These are phyloP conservation scores for Boeremia exigua DNA, from an alignment of 2,329 filamentous ascomycete species.

Conservation along the genomic window DNA sequence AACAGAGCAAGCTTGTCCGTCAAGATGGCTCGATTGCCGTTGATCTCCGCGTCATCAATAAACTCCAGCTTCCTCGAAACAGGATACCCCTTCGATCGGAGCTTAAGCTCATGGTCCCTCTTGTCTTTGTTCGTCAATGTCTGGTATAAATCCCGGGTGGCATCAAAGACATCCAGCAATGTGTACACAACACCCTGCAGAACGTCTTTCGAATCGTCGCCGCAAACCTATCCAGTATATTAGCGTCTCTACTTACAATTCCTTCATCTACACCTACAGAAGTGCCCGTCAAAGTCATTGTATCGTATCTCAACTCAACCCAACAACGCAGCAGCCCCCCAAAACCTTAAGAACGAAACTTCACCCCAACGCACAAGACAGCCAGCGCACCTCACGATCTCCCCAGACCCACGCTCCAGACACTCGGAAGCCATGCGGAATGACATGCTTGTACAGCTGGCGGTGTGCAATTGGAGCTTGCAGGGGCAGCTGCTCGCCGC, in stretches of 20 bases:
- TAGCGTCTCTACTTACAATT: constrained; percentile 4
- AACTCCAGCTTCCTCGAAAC: constrained; percentile 34
- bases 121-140: constrained; percentile 42
- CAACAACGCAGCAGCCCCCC: constrained; percentile 21
- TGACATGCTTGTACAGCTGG: constrained; percentile 47
- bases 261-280: constrained; percentile 27
- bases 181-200: constrained; percentile 42
- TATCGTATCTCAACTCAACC: neutral
- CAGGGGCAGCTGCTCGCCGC: constrained; percentile 19
- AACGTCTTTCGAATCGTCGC: constrained; percentile 35
- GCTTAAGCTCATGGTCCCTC: constrained; percentile 38
- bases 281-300: constrained; percentile 28
- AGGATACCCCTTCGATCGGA: constrained; percentile 40
- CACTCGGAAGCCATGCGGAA: constrained; percentile 28
- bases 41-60: constrained; percentile 33
- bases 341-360: constrained; percentile 24
- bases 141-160: constrained; percentile 40
- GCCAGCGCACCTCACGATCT: constrained; percentile 28
- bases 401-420: constrained; percentile 18
- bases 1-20: constrained; percentile 43
- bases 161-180: constrained; percentile 44
- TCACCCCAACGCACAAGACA: constrained; percentile 20
- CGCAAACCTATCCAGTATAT: constrained; percentile 27
- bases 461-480: constrained; percentile 40
- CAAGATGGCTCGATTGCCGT: constrained; percentile 37